Conservation (phyloP, 2,329 filamentous ascomycete species). For the Hypoxylon sp. region DNA sequence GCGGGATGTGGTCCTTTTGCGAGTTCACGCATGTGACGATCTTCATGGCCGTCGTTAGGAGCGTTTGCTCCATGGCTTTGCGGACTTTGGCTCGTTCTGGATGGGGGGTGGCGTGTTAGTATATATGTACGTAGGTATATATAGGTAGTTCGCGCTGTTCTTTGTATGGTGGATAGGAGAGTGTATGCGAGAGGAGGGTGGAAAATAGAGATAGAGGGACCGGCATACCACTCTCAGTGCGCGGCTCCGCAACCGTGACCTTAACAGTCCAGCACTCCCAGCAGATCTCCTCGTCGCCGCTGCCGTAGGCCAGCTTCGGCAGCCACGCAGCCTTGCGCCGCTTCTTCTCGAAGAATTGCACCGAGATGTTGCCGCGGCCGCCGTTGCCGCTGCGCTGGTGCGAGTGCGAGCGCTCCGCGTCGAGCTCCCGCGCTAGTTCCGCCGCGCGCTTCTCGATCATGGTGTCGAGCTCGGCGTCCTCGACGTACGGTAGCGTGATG, state of each 20-base stretch:
- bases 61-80: slow-evolving; percentile 89
- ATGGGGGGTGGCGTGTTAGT: background rate
- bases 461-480: slow-evolving; percentile 91
- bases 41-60: slow-evolving; percentile 89
- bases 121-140: background rate
- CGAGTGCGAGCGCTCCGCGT: slow-evolving; percentile 64
- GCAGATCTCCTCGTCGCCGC: slow-evolving; percentile 90
- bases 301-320: slow-evolving; percentile 67
- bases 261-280: slow-evolving; percentile 98
- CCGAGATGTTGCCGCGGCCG: slow-evolving; percentile 82
- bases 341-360: slow-evolving; percentile 96
- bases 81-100: slow-evolving; percentile 89
- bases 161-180: background rate
- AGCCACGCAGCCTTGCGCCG: slow-evolving; percentile 83
- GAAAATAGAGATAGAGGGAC: slow-evolving; percentile 14
- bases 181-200: too few relatives aligned
- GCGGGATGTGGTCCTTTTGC: slow-evolving; percentile 96
- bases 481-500: slow-evolving; percentile 88
- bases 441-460: slow-evolving; percentile 91
- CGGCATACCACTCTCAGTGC: slow-evolving; percentile 85
- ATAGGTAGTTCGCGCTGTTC: background rate
- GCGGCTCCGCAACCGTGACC: slow-evolving; percentile 90
- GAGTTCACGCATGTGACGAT: slow-evolving; percentile 88
- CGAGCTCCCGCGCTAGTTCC: slow-evolving; percentile 83
- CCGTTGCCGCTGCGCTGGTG: slow-evolving; percentile 61